These are phyloP conservation scores for Ogataea nitratoaversa DNA, from an alignment of 805 yeast species.

Conservation along the genomic window DNA sequence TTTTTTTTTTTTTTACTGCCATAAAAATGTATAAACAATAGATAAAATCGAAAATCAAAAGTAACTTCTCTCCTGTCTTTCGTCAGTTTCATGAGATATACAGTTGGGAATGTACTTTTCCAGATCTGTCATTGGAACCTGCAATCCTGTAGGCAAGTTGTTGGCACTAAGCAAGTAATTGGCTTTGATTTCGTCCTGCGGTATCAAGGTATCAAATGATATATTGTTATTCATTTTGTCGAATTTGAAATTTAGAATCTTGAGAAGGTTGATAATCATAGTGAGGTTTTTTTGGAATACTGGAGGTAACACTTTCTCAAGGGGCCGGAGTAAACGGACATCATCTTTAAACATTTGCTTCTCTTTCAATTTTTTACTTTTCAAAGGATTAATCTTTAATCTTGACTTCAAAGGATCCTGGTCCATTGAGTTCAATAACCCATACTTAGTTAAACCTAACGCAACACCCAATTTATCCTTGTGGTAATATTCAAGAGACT, in stretches of 20 bases:
- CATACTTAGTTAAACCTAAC: conserved; percentile 24
- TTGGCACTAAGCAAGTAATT: conserved; percentile 17
- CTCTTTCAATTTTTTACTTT: conserved; percentile 14
- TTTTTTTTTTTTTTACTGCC: not conserved
- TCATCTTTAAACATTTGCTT: conserved; percentile 19
- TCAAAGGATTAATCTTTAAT: conserved; percentile 15
- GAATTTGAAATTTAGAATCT: conserved; percentile 20
- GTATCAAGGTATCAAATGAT: conserved; percentile 15
- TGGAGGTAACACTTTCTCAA: conserved; percentile 11
- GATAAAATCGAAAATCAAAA: conserved; percentile 3
- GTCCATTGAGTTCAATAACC: conserved; percentile 21
- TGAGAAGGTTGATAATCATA: conserved; percentile 15
- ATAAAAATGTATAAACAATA: not conserved
- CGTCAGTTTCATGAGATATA: conserved; percentile 1
- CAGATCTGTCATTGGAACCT: conserved; percentile 21
- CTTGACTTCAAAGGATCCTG: conserved; percentile 23
- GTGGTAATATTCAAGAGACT: conserved; percentile 22
- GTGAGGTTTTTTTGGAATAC: conserved; percentile 16
- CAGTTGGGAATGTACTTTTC: conserved; percentile 17
- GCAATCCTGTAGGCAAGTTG: conserved; percentile 23
- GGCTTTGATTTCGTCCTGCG: conserved; percentile 11
- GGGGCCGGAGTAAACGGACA: conserved; percentile 11
- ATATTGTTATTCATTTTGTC: conserved; percentile 21
- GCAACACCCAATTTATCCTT: conserved; percentile 23
- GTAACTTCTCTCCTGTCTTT: conserved; percentile 1